These are phyloP conservation scores for Zopfochytrium polystomum DNA, from an alignment of 371 early-diverging fungal species.

Conservation along the genomic window DNA sequence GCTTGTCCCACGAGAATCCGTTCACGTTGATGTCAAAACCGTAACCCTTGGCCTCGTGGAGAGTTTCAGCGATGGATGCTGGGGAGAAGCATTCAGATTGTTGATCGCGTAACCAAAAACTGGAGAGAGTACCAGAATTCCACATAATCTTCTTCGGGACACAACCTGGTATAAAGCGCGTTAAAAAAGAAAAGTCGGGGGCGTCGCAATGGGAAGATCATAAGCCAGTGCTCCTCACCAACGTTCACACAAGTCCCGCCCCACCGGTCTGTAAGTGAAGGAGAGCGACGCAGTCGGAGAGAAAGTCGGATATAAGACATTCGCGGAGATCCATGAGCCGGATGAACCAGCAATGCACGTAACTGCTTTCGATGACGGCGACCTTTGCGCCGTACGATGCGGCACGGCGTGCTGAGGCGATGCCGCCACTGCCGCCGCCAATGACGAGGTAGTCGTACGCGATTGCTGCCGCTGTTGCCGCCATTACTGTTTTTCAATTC, in stretches of 20 bases:
- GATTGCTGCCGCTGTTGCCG: slow-evolving; percentile 8
- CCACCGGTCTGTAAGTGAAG: slow-evolving; percentile 47
- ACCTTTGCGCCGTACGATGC: slow-evolving; percentile 89
- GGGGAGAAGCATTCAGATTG: too few species aligned
- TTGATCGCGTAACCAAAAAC: not conserved
- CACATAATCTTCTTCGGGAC: slow-evolving; percentile 99
- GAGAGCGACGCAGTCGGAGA: not conserved
- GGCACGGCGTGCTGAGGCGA: slow-evolving; percentile 93
- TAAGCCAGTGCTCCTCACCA: slow-evolving; percentile 31
- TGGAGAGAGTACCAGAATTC: slow-evolving; percentile 83
- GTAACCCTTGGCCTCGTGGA: slow-evolving; percentile 82
- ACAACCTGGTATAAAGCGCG: slow-evolving; percentile 61
- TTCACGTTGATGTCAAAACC: slow-evolving; percentile 69
- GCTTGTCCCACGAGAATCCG: slow-evolving; percentile 51
- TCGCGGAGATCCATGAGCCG: not conserved
- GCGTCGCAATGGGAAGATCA: slow-evolving; percentile 9
- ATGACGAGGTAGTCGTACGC: slow-evolving; percentile 81
- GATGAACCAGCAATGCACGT: slow-evolving; percentile 2
- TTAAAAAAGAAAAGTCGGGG: not conserved
- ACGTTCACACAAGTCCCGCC: slow-evolving; percentile 97
- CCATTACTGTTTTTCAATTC: not conserved
- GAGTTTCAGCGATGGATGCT: slow-evolving; percentile 81
- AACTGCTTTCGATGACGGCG: slow-evolving; percentile 81
- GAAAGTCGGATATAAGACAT: not conserved
- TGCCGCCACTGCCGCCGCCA: slow-evolving; percentile 72